Evolutionary conservation across 306 rosid genomes (phyloP), one percentile per base, ranked within the genome.

Genomic region (Rosa lucieae): DNA sequence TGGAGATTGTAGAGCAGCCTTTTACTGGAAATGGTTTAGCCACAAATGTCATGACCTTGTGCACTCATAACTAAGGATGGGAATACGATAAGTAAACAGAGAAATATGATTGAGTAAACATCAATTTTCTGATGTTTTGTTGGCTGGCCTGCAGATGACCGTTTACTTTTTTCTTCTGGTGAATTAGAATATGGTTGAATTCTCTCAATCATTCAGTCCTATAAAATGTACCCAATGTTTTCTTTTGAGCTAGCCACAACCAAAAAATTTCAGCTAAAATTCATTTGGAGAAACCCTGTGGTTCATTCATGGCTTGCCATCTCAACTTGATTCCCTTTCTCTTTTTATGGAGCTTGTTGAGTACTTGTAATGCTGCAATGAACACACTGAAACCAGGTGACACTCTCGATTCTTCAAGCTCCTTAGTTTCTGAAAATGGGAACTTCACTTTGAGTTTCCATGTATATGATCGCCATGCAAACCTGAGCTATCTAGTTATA

Each of bases 381-480:
- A 52, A 52, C 65, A 51, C 66, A 11, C 26, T 73, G 18, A 51
- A 52, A 35, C 48, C 63, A 52, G 77, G 77, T 20, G 77, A 52
- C 0, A 73, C 35, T 35, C 29, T 52, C 9, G 58, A 52, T 52
- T 73, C 77, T 42, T 20, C 17, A 17, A 35, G 66, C n/a, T 20
- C 35, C 29, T 35, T 73, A 3, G 48, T 73, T 32, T 73, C 66
- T 51, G 77, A 63, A 52, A 32, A 5, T 20, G 66, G 66, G 20
- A 73, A 52, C 29, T 52, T 73, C 65, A 52, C 5, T 18, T 0
- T 73, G 66, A 10, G 0, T 18, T 73, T 73, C 0, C 1, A 12
- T 3, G 49, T 37, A 5, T 23, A 53, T 35, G 43, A 14, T 11
- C 35, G 20, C 3, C n/a, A 32, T 37, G 9, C 35, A 20, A 73